Evolutionary conservation across 208 protist genomes (phyloP).

Genomic region (Porcisia deanei): DNA sequence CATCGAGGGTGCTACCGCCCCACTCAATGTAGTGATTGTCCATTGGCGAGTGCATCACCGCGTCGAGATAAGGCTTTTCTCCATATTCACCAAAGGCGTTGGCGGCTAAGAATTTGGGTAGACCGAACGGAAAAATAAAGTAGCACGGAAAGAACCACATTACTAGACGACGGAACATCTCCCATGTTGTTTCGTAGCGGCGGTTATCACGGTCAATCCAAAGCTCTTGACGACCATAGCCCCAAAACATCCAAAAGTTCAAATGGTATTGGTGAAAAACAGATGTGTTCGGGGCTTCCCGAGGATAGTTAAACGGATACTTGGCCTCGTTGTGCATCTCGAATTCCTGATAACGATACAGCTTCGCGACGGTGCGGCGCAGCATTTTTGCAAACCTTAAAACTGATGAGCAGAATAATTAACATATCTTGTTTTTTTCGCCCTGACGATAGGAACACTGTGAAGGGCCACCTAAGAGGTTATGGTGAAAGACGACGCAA

Average conservation of each 20-base stretch:
- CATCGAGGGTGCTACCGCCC: constrained; percentile 78
- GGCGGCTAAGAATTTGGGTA: constrained; percentile 73
- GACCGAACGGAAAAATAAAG: constrained; percentile 89
- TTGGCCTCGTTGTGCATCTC: constrained; percentile 87
- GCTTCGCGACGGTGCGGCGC: constrained; percentile 30
- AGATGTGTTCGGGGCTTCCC: constrained; percentile 88
- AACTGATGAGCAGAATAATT: neutral
- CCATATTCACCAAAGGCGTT: constrained; percentile 88
- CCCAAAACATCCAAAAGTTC: constrained; percentile 92
- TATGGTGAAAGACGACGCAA: constrained; percentile 14
- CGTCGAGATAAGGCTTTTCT: constrained; percentile 83
- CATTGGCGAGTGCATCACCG: constrained; percentile 74
- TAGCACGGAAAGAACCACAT: constrained; percentile 91
- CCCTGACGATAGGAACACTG: neutral
- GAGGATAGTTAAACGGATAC: constrained; percentile 84
- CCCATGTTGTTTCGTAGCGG: constrained; percentile 88
- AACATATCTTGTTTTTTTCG: neutral
- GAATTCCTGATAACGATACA: constrained; percentile 90
- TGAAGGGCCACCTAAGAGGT: neutral
- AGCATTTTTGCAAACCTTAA: constrained; percentile 50
- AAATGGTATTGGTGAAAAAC: constrained; percentile 86
- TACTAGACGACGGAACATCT: constrained; percentile 77
- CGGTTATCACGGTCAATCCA: constrained; percentile 84
- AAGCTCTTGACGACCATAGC: constrained; percentile 82
- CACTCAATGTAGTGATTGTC: constrained; percentile 91